These are phyloP conservation scores for Carpinus viminea DNA, from an alignment of 306 rosid genomes.

Conservation along the genomic window DNA sequence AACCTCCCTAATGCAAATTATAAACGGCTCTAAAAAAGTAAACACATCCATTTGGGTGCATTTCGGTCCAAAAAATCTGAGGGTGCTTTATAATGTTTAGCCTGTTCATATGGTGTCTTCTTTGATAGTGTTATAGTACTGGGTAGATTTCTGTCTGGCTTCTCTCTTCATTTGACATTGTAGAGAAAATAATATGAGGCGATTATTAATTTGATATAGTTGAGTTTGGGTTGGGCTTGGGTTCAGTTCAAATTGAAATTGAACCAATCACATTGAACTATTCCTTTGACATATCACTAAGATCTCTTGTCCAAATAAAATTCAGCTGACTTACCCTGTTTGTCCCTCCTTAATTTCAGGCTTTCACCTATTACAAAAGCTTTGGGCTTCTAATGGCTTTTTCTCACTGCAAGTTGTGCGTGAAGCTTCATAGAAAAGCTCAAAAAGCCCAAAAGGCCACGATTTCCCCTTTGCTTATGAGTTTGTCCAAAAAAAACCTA, in stretches of 20 bases:
- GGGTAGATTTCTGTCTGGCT: background rate
- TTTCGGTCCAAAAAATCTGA: background rate
- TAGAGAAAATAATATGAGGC: background rate
- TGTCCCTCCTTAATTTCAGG: too few relatives aligned
- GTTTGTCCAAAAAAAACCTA: slow-evolving; percentile 1
- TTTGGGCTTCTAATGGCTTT: background rate
- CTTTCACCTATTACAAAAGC: too few relatives aligned
- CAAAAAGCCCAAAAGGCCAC: slow-evolving; percentile 16
- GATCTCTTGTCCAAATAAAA: too few relatives aligned
- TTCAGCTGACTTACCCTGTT: too few relatives aligned
- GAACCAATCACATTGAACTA: too few relatives aligned
- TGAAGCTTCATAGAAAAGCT: slow-evolving; percentile 36
- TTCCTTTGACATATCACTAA: too few relatives aligned
- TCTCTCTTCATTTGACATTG: background rate
- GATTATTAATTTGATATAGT: background rate
- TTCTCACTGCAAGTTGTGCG: slow-evolving; percentile 22
- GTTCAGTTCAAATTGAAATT: too few relatives aligned
- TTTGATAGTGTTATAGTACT: background rate
- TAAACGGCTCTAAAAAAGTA: too few relatives aligned
- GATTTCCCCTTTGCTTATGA: slow-evolving; percentile 7
- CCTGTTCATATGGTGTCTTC: background rate
- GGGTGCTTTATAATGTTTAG: background rate
- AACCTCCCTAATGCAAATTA: too few relatives aligned
- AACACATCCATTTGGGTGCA: background rate
- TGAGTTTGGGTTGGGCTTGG: too few relatives aligned